Conservation (phyloP, 345 rosid genomes). For the Turritis glabra region DNA sequence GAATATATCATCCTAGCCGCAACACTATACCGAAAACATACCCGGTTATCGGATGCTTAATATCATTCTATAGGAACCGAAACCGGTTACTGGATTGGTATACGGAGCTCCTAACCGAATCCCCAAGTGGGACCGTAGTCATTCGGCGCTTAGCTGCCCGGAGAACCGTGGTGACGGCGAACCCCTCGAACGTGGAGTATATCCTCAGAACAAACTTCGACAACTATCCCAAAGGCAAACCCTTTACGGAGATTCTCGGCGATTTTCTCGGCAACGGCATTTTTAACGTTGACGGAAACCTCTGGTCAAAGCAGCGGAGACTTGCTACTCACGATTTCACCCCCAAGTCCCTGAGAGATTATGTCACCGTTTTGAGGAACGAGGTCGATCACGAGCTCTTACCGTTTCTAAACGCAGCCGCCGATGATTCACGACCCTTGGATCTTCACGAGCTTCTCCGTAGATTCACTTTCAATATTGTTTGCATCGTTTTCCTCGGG, state of each 20-base stretch:
- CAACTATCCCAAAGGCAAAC: slow-evolving; percentile 87
- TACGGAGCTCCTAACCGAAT: slow-evolving; percentile 59
- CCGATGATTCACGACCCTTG: slow-evolving; percentile 24
- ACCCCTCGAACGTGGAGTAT: slow-evolving; percentile 72
- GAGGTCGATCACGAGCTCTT: slow-evolving; percentile 50
- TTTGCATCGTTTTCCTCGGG: slow-evolving; percentile 57
- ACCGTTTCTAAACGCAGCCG: slow-evolving; percentile 50
- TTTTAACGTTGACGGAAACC: slow-evolving; percentile 66
- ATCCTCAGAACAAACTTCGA: slow-evolving; percentile 78
- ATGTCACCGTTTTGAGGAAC: slow-evolving; percentile 37
- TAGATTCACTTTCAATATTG: slow-evolving; percentile 52
- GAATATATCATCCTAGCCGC: slow-evolving; percentile 11
- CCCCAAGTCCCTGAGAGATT: slow-evolving; percentile 46
- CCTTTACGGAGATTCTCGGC: slow-evolving; percentile 81
- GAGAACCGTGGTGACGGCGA: slow-evolving; percentile 72
- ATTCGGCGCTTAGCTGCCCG: slow-evolving; percentile 62
- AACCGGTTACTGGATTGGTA: slow-evolving; percentile 79
- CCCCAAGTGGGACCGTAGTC: slow-evolving; percentile 59
- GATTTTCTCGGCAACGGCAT: slow-evolving; percentile 79
- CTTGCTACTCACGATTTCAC: slow-evolving; percentile 54
- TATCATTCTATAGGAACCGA: slow-evolving; percentile 66
- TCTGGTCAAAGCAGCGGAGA: slow-evolving; percentile 65
- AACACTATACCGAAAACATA: slow-evolving; percentile 47
- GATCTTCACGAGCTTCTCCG: slow-evolving; percentile 65
- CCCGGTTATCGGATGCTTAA: slow-evolving; percentile 72